These are phyloP conservation scores for Selaginella tamariscina DNA, from an alignment of 75 land plant species.

Conservation along the genomic window DNA sequence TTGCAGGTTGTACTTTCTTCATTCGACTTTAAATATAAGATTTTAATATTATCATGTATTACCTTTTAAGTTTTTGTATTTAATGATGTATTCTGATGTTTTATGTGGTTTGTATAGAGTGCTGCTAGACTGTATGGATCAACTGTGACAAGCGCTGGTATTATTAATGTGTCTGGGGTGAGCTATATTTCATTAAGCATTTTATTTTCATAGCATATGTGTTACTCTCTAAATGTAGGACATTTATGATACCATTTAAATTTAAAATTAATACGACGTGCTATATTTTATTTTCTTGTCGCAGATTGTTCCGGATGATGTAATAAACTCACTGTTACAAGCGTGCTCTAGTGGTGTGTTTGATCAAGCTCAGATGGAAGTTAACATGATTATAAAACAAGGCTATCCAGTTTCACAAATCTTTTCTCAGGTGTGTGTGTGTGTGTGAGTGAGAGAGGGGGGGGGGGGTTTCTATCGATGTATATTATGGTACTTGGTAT, in stretches of 20 bases:
- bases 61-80: too few relatives aligned
- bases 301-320: conserved; percentile 63
- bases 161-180: conserved; percentile 94
- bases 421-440: conserved; percentile 80
- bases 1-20: conserved; percentile 77
- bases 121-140: conserved; percentile 99
- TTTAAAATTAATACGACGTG: too few relatives aligned
- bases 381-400: conserved; percentile 63
- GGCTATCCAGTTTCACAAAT: conserved; percentile 90
- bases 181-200: neutral
- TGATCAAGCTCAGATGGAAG: conserved; percentile 77
- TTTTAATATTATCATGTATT: too few relatives aligned
- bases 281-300: neutral
- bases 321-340: conserved; percentile 40
- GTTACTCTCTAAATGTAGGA: too few relatives aligned
- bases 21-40: too few relatives aligned
- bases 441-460: too few relatives aligned
- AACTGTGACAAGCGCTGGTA: conserved; percentile 53
- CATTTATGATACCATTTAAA: too few relatives aligned
- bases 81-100: neutral
- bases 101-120: conserved; percentile 35
- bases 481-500: too few relatives aligned
- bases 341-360: conserved; percentile 78
- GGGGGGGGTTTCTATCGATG: too few relatives aligned
- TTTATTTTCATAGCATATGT: neutral